Evolutionary conservation across 768 basidiomycete species (phyloP), one percentile per base, ranked within the genome.

Genomic region (Suillus subluteus): DNA sequence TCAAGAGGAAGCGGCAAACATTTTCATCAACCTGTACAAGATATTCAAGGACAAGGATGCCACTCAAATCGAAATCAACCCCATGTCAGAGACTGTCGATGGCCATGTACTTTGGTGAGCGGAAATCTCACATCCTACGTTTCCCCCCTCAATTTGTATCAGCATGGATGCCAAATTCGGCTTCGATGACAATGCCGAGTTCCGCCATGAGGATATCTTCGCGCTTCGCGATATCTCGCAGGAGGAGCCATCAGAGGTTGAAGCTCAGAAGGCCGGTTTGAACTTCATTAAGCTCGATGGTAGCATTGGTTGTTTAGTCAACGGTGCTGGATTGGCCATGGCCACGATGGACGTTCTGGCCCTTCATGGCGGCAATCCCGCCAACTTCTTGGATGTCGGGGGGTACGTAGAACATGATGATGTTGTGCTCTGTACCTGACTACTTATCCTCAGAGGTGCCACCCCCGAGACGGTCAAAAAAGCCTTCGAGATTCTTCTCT

Each of bases 151-250:
- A 38, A 65, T 43, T 43, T 62, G 30, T 58, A 41, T 65, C 70
- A 97, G 96, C 83, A 99, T 99, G 98, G 98, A 99, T 79, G 98
- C 98, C 77, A 99, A 99, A 80, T 95, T 99, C 68, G 95, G 96
- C n/a, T 99, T 99, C 73, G 98, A 99, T 73, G 98, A 99, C 78
- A 99, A 99, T 75, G 98, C 98, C 44, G 95, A 96, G 75, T 99
- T 99, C 88, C 91, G 98, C 68, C 98, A 99, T 76, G 80, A 88
- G 73, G 95, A 97, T 71, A 77, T 98, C 68, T 98, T 97, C 76
- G 84, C 81, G 64, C 85, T 99, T 64, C 90, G 98, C 63, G 98
- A 99, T 75, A 86, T 92, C 65, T 88, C 94, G 1, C 98, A 99
- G 79, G 98, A 99, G 79, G 96, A 98, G 74, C 88, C 96, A 23